A percentile compares a stretch with the other conserved stretches of the same genome.
phyloP scores from a whole-genome alignment of 2,329 filamentous ascomycete species.

The Trichoderma sp. region DNA sequence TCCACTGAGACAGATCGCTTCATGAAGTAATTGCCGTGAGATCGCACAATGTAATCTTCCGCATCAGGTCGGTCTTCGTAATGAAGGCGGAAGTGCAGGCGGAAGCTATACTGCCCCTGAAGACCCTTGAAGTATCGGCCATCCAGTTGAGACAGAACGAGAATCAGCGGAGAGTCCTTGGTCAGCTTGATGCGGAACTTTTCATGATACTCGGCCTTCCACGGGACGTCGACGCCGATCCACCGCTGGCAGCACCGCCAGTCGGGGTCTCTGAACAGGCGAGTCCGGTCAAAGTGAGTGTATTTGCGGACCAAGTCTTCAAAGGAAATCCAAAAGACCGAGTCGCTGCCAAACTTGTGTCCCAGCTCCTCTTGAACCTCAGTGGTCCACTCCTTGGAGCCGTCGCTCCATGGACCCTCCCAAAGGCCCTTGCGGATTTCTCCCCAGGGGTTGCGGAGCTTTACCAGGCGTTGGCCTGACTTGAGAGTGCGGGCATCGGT shows the following conservation, averaged over 20 bases:
- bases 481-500: slow-evolving; percentile 55
- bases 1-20: slow-evolving; percentile 57
- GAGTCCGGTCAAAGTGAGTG: slow-evolving; percentile 58
- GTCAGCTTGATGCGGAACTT: slow-evolving; percentile 58
- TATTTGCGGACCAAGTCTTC: slow-evolving; percentile 62
- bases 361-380: slow-evolving; percentile 56
- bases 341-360: slow-evolving; percentile 60
- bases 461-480: slow-evolving; percentile 53
- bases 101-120: slow-evolving; percentile 55
- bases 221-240: slow-evolving; percentile 61
- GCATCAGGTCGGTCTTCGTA: slow-evolving; percentile 45
- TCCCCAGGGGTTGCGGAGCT: slow-evolving; percentile 61
- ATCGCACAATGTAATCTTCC: slow-evolving; percentile 59
- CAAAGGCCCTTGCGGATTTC: slow-evolving; percentile 56
- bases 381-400: slow-evolving; percentile 59
- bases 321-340: slow-evolving; percentile 63
- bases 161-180: slow-evolving; percentile 54
- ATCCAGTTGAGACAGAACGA: slow-evolving; percentile 62
- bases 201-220: slow-evolving; percentile 60
- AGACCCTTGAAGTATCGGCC: slow-evolving; percentile 60
- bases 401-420: slow-evolving; percentile 59
- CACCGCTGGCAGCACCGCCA: slow-evolving; percentile 59
- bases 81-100: slow-evolving; percentile 51
- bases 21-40: slow-evolving; percentile 58
- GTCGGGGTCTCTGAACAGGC: slow-evolving; percentile 55